A percentile compares a stretch with the other conserved stretches of the same genome.
Conservation (phyloP, 2,329 filamentous ascomycete genomes). For the Microsporum audouinii region DNA sequence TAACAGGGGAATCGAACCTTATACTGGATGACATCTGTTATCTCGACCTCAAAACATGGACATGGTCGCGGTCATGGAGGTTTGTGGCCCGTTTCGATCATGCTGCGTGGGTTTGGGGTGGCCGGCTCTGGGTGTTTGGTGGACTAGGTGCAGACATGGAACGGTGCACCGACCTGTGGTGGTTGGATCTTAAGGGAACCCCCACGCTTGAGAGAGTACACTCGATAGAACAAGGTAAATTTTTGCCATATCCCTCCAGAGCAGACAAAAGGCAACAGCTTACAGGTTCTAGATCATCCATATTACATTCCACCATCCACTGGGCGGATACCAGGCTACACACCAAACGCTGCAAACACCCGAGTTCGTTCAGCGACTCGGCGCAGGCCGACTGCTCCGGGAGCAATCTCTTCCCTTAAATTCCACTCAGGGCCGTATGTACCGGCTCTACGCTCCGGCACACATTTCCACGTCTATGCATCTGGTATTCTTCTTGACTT, state of each 20-base stretch:
- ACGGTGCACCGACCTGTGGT: constrained; percentile 91
- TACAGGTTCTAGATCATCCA: constrained; percentile 26
- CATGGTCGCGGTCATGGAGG: constrained; percentile 91
- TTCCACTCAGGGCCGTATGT: constrained; percentile 81
- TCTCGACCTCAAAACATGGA: constrained; percentile 91
- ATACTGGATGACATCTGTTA: constrained; percentile 96
- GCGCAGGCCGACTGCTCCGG: constrained; percentile 54
- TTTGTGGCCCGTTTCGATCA: constrained; percentile 95
- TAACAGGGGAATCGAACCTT: constrained; percentile 82
- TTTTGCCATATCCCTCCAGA: constrained; percentile 25
- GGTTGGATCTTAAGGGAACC: constrained; percentile 85
- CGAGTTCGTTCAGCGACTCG: constrained; percentile 45
- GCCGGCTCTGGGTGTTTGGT: constrained; percentile 91
- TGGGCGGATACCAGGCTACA: constrained; percentile 45
- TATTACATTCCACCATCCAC: constrained; percentile 27
- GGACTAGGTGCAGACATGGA: constrained; percentile 95
- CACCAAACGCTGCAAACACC: constrained; percentile 57
- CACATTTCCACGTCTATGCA: constrained; percentile 90
- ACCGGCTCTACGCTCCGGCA: constrained; percentile 78
- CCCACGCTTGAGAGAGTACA: constrained; percentile 69
- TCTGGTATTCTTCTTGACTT: constrained; percentile 89
- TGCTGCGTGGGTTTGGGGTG: constrained; percentile 83
- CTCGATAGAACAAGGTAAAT: constrained; percentile 47
- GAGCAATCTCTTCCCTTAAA: constrained; percentile 76
- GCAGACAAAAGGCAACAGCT: constrained; percentile 24